These are phyloP conservation scores for Alternaria metachromatica DNA, from an alignment of 2,329 filamentous ascomycete genomes.

Conservation along the genomic window DNA sequence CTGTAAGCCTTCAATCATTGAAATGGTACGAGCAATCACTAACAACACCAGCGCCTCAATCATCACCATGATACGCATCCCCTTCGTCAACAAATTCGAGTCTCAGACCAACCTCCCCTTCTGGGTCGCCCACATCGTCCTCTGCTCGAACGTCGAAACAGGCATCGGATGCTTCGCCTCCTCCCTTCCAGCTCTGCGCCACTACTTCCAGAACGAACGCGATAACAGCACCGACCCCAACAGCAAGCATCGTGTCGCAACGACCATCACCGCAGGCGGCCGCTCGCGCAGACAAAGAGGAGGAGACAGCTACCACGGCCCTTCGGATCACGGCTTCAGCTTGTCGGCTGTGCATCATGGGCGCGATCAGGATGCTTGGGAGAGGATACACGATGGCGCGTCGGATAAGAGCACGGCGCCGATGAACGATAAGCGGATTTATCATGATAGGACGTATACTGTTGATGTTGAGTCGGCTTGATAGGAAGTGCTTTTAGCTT, in stretches of 20 bases:
- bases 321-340: conserved; percentile 22
- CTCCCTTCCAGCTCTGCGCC: conserved; percentile 25
- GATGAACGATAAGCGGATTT: conserved; percentile 17
- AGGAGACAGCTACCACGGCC: conserved; percentile 9
- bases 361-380: conserved; percentile 22
- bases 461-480: conserved; percentile 17
- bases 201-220: conserved; percentile 17
- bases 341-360: conserved; percentile 19
- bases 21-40: not conserved
- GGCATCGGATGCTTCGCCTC: conserved; percentile 31
- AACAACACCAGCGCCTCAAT: conserved; percentile 13
- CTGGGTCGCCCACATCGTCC: conserved; percentile 31
- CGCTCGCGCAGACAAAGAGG: not conserved
- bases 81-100: conserved; percentile 31
- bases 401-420: conserved; percentile 21
- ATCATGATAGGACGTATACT: conserved; percentile 20
- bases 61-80: conserved; percentile 27
- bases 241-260: not conserved
- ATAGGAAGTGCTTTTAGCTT: not conserved
- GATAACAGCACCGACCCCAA: conserved; percentile 20
- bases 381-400: conserved; percentile 22
- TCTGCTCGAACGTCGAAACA: conserved; percentile 34
- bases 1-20: conserved; percentile 10
- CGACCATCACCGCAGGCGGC: not conserved
- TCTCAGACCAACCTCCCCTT: conserved; percentile 22